phyloP scores from a whole-genome alignment of 2,329 filamentous ascomycete genomes.

The Chlorencoelia australis region DNA sequence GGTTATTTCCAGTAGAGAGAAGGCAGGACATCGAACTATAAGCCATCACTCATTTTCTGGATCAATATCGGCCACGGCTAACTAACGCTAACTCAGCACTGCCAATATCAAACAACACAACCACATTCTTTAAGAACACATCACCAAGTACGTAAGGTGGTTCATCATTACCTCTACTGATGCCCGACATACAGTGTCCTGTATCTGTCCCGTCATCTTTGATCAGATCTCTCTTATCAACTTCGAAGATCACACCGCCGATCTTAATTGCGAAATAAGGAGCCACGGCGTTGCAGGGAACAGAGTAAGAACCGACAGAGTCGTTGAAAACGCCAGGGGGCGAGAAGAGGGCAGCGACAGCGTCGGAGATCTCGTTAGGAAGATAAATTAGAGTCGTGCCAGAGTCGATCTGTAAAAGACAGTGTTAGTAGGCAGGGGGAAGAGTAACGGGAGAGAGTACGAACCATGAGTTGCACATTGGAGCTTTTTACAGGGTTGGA shows the following conservation, averaged over 20 bases:
- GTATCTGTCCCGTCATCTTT: slow-evolving; percentile 3
- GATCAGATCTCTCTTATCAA: slow-evolving; percentile 14
- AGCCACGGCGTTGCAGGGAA: slow-evolving; percentile 9
- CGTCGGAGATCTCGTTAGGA: slow-evolving; percentile 4
- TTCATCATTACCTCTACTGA: slow-evolving; percentile 19
- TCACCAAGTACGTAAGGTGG: slow-evolving; percentile 40
- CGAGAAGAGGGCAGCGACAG: slow-evolving; percentile 6
- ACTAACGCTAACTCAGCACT: slow-evolving; percentile 35
- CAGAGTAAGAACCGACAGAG: slow-evolving; percentile 1
- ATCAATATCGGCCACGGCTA: not conserved
- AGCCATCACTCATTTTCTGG: too few species aligned
- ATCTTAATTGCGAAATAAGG: slow-evolving; percentile 13
- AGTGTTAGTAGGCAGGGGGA: not conserved
- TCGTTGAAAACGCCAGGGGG: slow-evolving; percentile 7
- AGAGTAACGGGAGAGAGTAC: not conserved
- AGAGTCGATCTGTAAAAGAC: slow-evolving; percentile 6
- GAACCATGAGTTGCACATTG: slow-evolving; percentile 1
- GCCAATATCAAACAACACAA: slow-evolving; percentile 39
- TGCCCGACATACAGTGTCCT: slow-evolving; percentile 4
- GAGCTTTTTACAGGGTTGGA: not conserved
- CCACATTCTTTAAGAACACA: slow-evolving; percentile 40
- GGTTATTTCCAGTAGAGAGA: too few species aligned
- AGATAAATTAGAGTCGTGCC: slow-evolving; percentile 11
- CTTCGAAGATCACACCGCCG: slow-evolving; percentile 6
- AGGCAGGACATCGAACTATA: slow-evolving; percentile 21